Base-by-base conservation (phyloP, 768 basidiomycete species). In the Rhodotorula graminis region DNA sequence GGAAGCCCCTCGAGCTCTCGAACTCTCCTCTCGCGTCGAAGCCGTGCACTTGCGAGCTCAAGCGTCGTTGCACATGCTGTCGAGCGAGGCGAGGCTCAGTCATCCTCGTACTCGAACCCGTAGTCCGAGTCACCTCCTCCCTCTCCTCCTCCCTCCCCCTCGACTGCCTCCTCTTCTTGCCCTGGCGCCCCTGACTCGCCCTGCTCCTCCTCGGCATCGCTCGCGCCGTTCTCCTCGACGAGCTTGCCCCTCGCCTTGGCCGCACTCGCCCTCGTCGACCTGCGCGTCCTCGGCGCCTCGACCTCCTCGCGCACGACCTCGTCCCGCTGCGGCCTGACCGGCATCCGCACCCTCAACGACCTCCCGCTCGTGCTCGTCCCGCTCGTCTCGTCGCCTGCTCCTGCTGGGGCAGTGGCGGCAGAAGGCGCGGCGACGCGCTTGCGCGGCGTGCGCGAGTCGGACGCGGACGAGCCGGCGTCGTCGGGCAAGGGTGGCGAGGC, bases 201-300 rank as follows among this genome's bases (percentile, higher is more conserved):
- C 46, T 18, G 44, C 46, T 50, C 56, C 18, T 61, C 60, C 23
- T 29, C 55, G 3, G 46, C 69, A 25, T 55, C 50, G 18, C 12
- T 47, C 1, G 42, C 57, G 9, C 29, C 49, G 2, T 58, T 33
- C 7, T 29, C 56, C 27, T 33, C 6, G 25, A 3, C 29, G 2
- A 66, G 56, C n/a, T 40, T 69, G 12, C 59, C 46, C 52, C 46
- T 69, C 31, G 67, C 70, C 49, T 52, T 57, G 25, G 40, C 31
- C 23, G 63, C 67, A 25, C 70, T 72, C 40, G 67, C 64, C 21
- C 67, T 33, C 25, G 62, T 67, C n/a, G 62, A 37, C 59, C 70
- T 29, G 27, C 33, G 47, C 11, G 46, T 9, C 23, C 29, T 9
- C 29, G 15, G 33, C 2, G 3, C 47, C 25, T 21, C 31, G 31